Conservation (phyloP, 2,329 filamentous ascomycete genomes). For the Nigrograna mackinnonii region DNA sequence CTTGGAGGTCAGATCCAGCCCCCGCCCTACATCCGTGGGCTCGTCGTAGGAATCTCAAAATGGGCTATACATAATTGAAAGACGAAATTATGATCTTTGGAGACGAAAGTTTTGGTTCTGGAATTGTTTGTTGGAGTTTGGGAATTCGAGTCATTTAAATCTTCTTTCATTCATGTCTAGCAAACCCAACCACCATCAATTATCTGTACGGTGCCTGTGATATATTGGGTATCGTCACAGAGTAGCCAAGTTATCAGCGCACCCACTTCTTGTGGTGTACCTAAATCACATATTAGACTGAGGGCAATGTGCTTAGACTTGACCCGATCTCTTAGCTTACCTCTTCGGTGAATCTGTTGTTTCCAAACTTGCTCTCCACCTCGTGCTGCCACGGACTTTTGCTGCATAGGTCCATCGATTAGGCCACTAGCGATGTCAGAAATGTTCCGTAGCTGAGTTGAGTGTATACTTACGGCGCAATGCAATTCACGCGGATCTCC, state of each 20-base stretch:
- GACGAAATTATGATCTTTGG: constrained; percentile 14
- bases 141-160: not conserved
- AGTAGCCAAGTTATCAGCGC: constrained; percentile 15
- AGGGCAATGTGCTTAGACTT: too few relatives aligned
- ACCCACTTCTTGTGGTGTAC: constrained; percentile 15
- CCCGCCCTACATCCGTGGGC: too few relatives aligned
- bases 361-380: constrained; percentile 15
- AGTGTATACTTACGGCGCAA: constrained; percentile 7
- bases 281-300: too few relatives aligned
- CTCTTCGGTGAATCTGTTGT: constrained; percentile 12
- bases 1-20: too few relatives aligned
- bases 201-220: constrained; percentile 14
- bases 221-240: constrained; percentile 15
- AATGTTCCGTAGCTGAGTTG: not conserved
- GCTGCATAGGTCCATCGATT: constrained; percentile 15
- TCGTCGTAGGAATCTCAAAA: too few relatives aligned
- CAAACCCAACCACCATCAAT: constrained; percentile 20
- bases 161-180: too few relatives aligned
- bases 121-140: constrained; percentile 1
- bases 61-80: too few relatives aligned
- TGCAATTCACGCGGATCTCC: constrained; percentile 13
- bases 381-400: constrained; percentile 10
- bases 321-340: too few relatives aligned
- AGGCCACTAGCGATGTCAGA: constrained; percentile 6
- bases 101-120: constrained; percentile 11